Conservation (phyloP, 805 yeast species). For the Saitoella complicata region DNA sequence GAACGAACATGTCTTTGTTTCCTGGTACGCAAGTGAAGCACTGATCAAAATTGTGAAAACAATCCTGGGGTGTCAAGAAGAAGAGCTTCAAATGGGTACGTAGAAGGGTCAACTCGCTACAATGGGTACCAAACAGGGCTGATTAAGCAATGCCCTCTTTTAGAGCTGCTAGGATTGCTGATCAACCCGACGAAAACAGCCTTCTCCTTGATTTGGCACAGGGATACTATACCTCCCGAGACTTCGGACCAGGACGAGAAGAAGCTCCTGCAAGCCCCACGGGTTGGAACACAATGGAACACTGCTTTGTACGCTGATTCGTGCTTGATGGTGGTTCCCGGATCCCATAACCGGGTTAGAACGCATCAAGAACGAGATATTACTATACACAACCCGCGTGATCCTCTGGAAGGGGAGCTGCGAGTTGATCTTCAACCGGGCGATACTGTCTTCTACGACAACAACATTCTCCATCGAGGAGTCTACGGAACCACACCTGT, state of each 20-base stretch:
- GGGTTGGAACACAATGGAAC: slow-evolving; percentile 36
- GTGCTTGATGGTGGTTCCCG: slow-evolving; percentile 34
- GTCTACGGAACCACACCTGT: slow-evolving; percentile 24
- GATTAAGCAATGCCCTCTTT: too few species aligned
- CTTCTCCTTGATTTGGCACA: slow-evolving; percentile 39
- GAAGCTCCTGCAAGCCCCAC: slow-evolving; percentile 24
- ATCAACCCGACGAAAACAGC: slow-evolving; percentile 33
- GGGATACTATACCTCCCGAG: slow-evolving; percentile 34
- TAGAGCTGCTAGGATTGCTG: slow-evolving; percentile 38
- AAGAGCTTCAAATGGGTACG: too few species aligned
- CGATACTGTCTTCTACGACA: slow-evolving; percentile 34
- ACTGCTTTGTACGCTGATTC: slow-evolving; percentile 32
- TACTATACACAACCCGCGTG: slow-evolving; percentile 13
- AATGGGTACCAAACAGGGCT: too few species aligned
- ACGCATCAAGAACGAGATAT: slow-evolving; percentile 31
- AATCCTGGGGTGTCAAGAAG: too few species aligned
- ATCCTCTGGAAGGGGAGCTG: slow-evolving; percentile 16
- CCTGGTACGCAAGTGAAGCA: background rate
- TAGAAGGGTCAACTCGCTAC: too few species aligned
- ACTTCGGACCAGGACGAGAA: slow-evolving; percentile 31
- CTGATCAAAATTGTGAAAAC: too few species aligned
- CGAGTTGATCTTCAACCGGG: slow-evolving; percentile 31
- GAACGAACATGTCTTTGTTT: background rate
- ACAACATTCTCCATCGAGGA: slow-evolving; percentile 35
- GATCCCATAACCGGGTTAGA: slow-evolving; percentile 30